Percentiles rank a stretch among this genome's conserved stretches.
These are phyloP conservation scores for Hanseniaspora nectarophila DNA, from an alignment of 805 yeast species.

Conservation along the genomic window DNA sequence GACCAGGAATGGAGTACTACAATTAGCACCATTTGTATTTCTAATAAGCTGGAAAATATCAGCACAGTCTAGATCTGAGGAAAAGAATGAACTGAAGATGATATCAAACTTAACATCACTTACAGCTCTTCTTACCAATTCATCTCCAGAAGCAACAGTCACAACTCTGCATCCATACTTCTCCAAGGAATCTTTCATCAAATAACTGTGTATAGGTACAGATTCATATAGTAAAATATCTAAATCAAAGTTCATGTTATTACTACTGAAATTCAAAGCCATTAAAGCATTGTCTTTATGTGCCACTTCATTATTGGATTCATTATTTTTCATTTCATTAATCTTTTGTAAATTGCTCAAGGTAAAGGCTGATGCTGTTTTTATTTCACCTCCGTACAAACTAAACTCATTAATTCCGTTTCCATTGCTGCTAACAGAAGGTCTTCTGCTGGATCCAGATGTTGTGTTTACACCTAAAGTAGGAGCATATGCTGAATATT, in stretches of 20 bases:
- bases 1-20: constrained; percentile 65
- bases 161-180: constrained; percentile 70
- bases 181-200: constrained; percentile 52
- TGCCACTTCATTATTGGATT: background rate
- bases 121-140: constrained; percentile 66
- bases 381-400: background rate
- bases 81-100: constrained; percentile 61
- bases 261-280: constrained; percentile 23
- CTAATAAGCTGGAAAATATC: constrained; percentile 69
- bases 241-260: constrained; percentile 24
- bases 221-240: constrained; percentile 79
- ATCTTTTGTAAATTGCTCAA: background rate
- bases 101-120: constrained; percentile 75
- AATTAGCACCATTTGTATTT: constrained; percentile 65
- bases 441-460: constrained; percentile 6
- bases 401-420: background rate
- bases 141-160: constrained; percentile 67
- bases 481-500: background rate
- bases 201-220: constrained; percentile 65
- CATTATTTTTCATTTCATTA: background rate
- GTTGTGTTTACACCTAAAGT: background rate
- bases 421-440: constrained; percentile 7
- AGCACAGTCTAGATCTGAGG: constrained; percentile 54
- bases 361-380: background rate
- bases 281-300: constrained; percentile 21